Percentiles rank a stretch among this genome's conserved stretches.
Evolutionary conservation across 208 protist genomes (phyloP).

Genomic region (Acanthamoeba healyi): DNA sequence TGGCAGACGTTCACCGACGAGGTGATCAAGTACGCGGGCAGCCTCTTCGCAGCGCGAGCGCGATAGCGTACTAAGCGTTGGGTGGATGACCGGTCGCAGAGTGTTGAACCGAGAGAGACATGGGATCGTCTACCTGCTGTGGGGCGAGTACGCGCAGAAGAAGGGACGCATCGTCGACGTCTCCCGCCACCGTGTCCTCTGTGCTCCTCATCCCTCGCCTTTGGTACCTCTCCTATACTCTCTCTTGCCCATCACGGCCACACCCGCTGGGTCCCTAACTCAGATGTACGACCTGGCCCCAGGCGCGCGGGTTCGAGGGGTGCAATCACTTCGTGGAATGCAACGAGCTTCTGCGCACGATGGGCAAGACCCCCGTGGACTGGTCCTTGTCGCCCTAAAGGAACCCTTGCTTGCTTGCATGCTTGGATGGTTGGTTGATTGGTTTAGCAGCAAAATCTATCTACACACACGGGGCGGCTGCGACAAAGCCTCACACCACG

Average conservation of each 20-base stretch:
- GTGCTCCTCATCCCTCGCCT: background rate
- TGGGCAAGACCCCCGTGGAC: constrained; percentile 66
- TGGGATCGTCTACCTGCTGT: constrained; percentile 87
- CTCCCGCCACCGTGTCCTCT: constrained; percentile 4
- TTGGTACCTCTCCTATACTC: background rate
- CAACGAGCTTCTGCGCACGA: constrained; percentile 78
- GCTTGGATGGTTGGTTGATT: no score
- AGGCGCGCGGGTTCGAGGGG: constrained; percentile 81
- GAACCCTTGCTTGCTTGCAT: no score
- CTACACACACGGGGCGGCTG: no score
- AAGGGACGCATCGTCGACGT: constrained; percentile 79
- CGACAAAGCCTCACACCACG: no score
- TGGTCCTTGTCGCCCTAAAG: constrained; percentile 76
- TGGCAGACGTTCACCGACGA: constrained; percentile 89
- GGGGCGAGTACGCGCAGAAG: constrained; percentile 86
- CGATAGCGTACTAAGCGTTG: no score
- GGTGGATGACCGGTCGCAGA: no score
- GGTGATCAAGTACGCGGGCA: constrained; percentile 74
- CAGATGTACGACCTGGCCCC: constrained; percentile 72
- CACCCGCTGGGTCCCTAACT: background rate
- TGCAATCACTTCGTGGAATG: constrained; percentile 85
- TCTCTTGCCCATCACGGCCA: background rate
- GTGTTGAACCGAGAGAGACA: constrained; percentile 43
- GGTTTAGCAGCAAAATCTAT: no score
- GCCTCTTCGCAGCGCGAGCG: no score